Base-by-base conservation (phyloP, 371 early-diverging fungal species). In the Rhizopus microsporus region DNA sequence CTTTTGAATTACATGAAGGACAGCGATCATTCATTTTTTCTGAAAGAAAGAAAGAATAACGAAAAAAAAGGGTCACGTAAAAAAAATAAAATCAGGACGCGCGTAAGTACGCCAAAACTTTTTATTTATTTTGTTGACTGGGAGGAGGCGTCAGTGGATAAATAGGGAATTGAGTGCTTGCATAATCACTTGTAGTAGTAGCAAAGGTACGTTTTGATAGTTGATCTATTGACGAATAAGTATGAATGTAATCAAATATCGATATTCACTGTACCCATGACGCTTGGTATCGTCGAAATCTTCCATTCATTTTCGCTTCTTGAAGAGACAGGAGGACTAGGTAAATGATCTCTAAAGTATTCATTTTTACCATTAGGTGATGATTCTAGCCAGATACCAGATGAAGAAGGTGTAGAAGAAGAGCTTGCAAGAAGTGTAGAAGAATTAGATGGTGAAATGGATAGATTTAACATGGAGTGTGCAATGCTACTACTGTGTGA, bases 391-490 rank as follows among this genome's bases (percentile, higher is more conserved):
- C 58, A 54, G 0, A 54, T 13, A 7, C 47, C 47, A 35, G 17
- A n/a, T 2, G 59, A 31, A 0, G 65, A 64, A n/a, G 75, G 75
- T 7, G 67, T 58, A 5, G 70, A 72, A 13, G 61, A 35, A 10
- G 71, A 70, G 2, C 65, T 51, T 9, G 73, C 68, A 13, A 65
- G 57, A 15, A 68, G 67, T 12, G 56, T 48, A 15, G 57, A 49
- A 33, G 45, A 40, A 33, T 60, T 71, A 0, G 74, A 67, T 16
- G 71, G 68, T 5, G 77, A 77, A 10, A 77, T 51, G 0, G 72
- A 63, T 13, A 77, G 60, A 44, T 77, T 74, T 1, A 74, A 48
- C 77, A 77, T 77, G 37, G 77, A 77, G 55, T 68, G 50, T n/a
- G 71, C 62, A 56, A 60, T 67, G 38, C 59, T 53, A 23, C 30